Base-by-base conservation (phyloP, 2,329 filamentous ascomycete genomes). In the Bipolaris cookei region DNA sequence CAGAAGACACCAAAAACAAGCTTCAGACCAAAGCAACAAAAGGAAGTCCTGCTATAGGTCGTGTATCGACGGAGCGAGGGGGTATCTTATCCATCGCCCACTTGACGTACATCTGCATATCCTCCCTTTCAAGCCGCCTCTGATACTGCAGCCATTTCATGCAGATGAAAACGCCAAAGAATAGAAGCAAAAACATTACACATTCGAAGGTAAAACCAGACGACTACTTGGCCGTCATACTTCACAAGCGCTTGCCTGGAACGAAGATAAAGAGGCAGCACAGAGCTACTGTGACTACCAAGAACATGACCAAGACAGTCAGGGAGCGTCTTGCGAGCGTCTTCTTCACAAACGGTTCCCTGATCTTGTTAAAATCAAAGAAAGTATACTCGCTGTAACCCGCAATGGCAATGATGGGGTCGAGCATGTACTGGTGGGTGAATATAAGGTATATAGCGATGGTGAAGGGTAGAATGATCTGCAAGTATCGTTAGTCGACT, bases 351-450 rank as follows among this genome's bases (percentile, higher is more conserved):
- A 95, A 99, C 0, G 92, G 91, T 77, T 99, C 95, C 53, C 90
- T 87, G 62, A 98, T 91, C 38, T 87, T 86, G 21, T 90, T 90
- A 81, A 96, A 97, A 77, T 88, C 90, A 83, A 97, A 93, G 48
- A 96, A 92, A 0, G 94, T 97, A 79, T 98, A 97, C 80, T 99
- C 96, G 80, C 93, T 97, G 76, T 88, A 89, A 34, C 94, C 93
- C n/a, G 90, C 76, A 18, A 98, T 83, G 4, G 92, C 95, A 76
- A 98, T 87, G 61, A 97, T 82, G 0, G 96, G 94, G 70, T 99
- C 95, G 49, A 99, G 86, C 63, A 92, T 92, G 79, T 98, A 99
- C 76, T 98, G 94, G 72, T 98, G 96, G 2, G 93, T 95, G 65
- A 74, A 74, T 58, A 76, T 73, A 57, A 75, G 69, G 78, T 99